phyloP scores from a whole-genome alignment of 305 asterid species.

The Caryopteris hybrid region DNA sequence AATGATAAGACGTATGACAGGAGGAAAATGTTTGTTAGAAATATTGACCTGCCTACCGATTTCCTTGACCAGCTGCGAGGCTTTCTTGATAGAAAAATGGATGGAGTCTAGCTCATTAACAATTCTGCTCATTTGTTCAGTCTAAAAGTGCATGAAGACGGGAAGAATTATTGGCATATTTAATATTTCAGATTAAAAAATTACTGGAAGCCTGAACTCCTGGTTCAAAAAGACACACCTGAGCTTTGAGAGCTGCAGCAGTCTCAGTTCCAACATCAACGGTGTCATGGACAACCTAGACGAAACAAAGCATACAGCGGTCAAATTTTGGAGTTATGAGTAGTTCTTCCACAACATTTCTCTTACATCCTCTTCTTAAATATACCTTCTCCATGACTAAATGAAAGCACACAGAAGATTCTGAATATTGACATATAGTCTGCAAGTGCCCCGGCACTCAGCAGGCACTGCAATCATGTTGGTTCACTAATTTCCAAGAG shows the following conservation, averaged over 20 bases:
- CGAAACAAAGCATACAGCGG: slow-evolving; percentile 21
- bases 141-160: slow-evolving; percentile 39
- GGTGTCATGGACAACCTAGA: slow-evolving; percentile 87
- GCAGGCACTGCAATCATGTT: not conserved
- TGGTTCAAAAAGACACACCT: slow-evolving; percentile 72
- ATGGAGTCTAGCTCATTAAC: slow-evolving; percentile 94
- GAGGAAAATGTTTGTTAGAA: slow-evolving; percentile 31
- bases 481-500: not conserved
- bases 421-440: not conserved
- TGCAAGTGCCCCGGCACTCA: not conserved
- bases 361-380: not conserved
- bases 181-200: slow-evolving; percentile 13
- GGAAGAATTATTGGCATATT: slow-evolving; percentile 1
- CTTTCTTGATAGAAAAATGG: slow-evolving; percentile 95
- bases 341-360: slow-evolving; percentile 6
- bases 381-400: slow-evolving; percentile 1
- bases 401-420: not conserved
- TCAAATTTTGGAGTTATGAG: slow-evolving; percentile 19
- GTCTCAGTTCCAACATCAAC: slow-evolving; percentile 90
- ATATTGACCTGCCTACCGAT: slow-evolving; percentile 97
- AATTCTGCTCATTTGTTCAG: slow-evolving; percentile 96
- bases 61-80: slow-evolving; percentile 94
- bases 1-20: slow-evolving; percentile 13
- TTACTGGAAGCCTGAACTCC: slow-evolving; percentile 12
- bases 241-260: slow-evolving; percentile 95